Evolutionary conservation across 257 asterid genomes (phyloP), one percentile per base, ranked within the genome.

Genomic region (Henckelia pumila): DNA sequence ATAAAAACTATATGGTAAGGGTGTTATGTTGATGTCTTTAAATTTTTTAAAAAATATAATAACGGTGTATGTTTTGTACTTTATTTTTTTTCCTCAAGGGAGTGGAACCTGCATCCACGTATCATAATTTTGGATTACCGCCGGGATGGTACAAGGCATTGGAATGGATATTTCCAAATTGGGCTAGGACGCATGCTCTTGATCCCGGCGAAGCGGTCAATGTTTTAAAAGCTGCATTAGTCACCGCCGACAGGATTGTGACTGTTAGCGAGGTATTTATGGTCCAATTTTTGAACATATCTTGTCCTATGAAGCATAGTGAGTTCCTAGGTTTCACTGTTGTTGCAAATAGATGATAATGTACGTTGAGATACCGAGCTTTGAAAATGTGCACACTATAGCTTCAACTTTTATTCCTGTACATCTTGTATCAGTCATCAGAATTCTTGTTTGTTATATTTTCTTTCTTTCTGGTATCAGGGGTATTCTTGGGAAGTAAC

Each of bases 181-280:
- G 99, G 99, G 96, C 99, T 8, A 85, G 99, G 71, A 79, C 88
- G 3, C 99, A 94, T 67, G 99, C 99, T 59, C 91, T 94, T 21
- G 97, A 91, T 74, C 94, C 96, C n/a, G 99, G 99, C 47, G 96
- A 88, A 84, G 95, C 99, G 0, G 97, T 94, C 67, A 94, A 94
- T 71, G 81, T 88, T 68, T 80, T 94, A 73, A 94, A 94, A 80
- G 84, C 96, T 61, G 97, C 97, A 73, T 78, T 94, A 19, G 91
- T 91, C 70, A 84, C 95, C 37, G 91, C 99, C 25, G 99, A 94
- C 77, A 82, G 99, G 76, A 87, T 94, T 71, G 74, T 91, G 72
- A 87, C 99, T 40, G 99, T 94, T 72, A 94, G 99, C 86, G 82
- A 94, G 97, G 99, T 94, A 69, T 20, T 35, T 25, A 17, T 32